A percentile compares a stretch with the other conserved stretches of the same genome.
Conservation (phyloP, 805 yeast genomes). For the Starmerella scarabaei region DNA sequence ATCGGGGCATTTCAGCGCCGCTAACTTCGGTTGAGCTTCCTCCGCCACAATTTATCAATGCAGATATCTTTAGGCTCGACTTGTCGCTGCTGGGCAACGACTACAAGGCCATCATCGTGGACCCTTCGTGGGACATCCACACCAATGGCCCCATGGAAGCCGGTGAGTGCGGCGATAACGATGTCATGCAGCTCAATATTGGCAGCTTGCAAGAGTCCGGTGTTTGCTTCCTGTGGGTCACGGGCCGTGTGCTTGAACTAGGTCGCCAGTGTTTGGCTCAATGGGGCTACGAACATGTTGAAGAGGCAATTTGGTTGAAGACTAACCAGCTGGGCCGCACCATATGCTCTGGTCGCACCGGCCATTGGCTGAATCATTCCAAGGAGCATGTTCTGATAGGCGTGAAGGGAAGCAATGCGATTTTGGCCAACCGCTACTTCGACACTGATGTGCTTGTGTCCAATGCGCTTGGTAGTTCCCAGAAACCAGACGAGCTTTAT, state of each 20-base stretch:
- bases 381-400: slow-evolving; percentile 86
- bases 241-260: slow-evolving; percentile 82
- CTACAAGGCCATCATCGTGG: slow-evolving; percentile 67
- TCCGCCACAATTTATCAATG: slow-evolving; percentile 65
- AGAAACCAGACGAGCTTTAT: slow-evolving; percentile 86
- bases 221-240: slow-evolving; percentile 76
- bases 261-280: slow-evolving; percentile 62
- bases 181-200: slow-evolving; percentile 53
- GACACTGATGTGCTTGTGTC: slow-evolving; percentile 74
- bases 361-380: slow-evolving; percentile 93
- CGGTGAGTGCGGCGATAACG: slow-evolving; percentile 44
- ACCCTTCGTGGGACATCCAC: slow-evolving; percentile 95
- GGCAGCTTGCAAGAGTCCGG: slow-evolving; percentile 71
- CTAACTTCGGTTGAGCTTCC: background rate
- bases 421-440: slow-evolving; percentile 46
- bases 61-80: slow-evolving; percentile 68
- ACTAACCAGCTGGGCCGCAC: slow-evolving; percentile 78
- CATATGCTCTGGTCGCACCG: slow-evolving; percentile 89
- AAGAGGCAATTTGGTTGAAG: slow-evolving; percentile 84
- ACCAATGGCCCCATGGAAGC: slow-evolving; percentile 37
- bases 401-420: slow-evolving; percentile 49
- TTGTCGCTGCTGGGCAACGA: slow-evolving; percentile 62
- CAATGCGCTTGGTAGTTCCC: slow-evolving; percentile 71
- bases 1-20: background rate
- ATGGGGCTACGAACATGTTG: slow-evolving; percentile 73